Conservation (phyloP, 2,329 filamentous ascomycete species). For the Microsporum audouinii region DNA sequence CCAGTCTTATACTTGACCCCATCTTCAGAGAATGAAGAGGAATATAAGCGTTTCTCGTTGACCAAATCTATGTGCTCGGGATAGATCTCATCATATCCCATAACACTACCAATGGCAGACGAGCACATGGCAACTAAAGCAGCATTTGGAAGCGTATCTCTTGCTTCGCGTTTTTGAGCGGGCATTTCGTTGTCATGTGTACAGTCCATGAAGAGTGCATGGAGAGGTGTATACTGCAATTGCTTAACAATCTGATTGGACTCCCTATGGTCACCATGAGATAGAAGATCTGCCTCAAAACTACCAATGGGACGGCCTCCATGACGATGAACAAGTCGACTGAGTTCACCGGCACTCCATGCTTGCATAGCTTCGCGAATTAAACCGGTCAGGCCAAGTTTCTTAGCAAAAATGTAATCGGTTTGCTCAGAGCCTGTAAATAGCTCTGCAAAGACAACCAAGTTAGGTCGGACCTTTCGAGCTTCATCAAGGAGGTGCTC, state of each 20-base stretch:
- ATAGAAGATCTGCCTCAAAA: constrained; percentile 85
- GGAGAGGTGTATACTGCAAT: constrained; percentile 78
- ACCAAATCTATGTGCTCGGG: constrained; percentile 88
- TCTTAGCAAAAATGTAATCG: constrained; percentile 91
- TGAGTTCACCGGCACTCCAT: constrained; percentile 89
- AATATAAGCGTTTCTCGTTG: constrained; percentile 73
- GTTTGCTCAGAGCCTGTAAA: constrained; percentile 93
- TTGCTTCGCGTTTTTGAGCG: constrained; percentile 84
- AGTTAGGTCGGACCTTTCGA: constrained; percentile 70
- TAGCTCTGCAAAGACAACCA: constrained; percentile 87
- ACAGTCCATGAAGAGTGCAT: constrained; percentile 97
- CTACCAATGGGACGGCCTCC: constrained; percentile 91
- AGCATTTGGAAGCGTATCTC: constrained; percentile 87
- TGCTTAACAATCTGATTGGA: constrained; percentile 56
- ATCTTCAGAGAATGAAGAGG: constrained; percentile 57
- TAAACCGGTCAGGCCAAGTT: constrained; percentile 77
- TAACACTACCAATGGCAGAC: constrained; percentile 87
- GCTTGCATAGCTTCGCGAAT: constrained; percentile 98
- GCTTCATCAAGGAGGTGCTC: constrained; percentile 92
- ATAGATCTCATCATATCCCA: constrained; percentile 96
- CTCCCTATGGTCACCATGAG: constrained; percentile 43
- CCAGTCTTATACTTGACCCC: constrained; percentile 54
- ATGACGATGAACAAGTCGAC: constrained; percentile 82
- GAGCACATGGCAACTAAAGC: constrained; percentile 93
- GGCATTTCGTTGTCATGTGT: constrained; percentile 97